Evolutionary conservation across 768 basidiomycete genomes (phyloP).

Genomic region (Mycena vulgaris): DNA sequence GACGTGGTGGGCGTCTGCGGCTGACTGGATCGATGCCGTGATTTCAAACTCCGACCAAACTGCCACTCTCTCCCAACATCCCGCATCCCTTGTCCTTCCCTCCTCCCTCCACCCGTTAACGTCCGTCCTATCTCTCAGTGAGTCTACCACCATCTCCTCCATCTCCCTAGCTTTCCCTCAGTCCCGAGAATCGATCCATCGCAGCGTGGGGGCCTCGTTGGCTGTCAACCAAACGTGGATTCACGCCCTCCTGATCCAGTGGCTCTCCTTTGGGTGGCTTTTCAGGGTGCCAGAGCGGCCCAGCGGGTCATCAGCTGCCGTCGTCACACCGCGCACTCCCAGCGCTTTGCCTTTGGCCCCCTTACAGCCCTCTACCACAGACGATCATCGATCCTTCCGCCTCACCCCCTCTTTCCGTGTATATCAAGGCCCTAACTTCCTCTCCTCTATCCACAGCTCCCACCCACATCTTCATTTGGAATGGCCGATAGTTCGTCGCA

Average conservation of each 20-base stretch:
- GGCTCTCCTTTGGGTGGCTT: neutral
- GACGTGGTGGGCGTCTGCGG: neutral
- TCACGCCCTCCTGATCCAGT: constrained; percentile 9
- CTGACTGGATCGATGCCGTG: constrained; percentile 1
- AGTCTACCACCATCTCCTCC: neutral
- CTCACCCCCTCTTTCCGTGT: neutral
- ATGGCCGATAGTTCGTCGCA: constrained; percentile 84
- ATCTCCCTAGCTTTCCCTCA: neutral
- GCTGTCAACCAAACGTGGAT: constrained; percentile 16
- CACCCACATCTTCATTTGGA: constrained; percentile 39
- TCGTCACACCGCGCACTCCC: constrained; percentile 4
- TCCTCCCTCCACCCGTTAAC: constrained; percentile 27
- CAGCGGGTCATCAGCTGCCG: constrained; percentile 12
- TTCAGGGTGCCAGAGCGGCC: neutral
- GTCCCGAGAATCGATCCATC: neutral
- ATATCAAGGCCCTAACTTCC: constrained; percentile 23
- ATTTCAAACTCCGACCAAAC: constrained; percentile 40
- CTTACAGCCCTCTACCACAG: neutral
- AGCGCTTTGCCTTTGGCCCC: neutral
- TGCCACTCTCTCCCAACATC: neutral
- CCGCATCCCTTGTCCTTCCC: constrained; percentile 35
- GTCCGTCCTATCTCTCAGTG: constrained; percentile 7
- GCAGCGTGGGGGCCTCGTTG: constrained; percentile 29
- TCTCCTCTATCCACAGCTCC: constrained; percentile 21
- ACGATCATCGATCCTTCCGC: constrained; percentile 28